phyloP scores from a whole-genome alignment of 1,139 yeast species.

The Meyerozyma athensensis region DNA sequence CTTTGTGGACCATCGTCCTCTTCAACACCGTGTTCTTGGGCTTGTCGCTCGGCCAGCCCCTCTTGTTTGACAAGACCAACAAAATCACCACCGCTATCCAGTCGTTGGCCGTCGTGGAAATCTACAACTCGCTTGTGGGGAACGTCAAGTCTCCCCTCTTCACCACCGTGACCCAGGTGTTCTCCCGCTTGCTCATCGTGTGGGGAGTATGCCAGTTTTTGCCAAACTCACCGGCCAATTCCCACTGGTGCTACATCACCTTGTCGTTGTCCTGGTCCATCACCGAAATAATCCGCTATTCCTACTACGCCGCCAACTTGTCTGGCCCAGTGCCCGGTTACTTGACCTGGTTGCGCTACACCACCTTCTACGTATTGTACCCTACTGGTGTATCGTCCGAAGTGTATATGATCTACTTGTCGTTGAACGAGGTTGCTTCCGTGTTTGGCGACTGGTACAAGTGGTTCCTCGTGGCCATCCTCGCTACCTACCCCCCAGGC shows the following conservation, averaged over 20 bases:
- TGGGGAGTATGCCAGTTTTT: slow-evolving; percentile 74
- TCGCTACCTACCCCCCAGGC: slow-evolving; percentile 78
- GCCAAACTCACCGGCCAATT: slow-evolving; percentile 64
- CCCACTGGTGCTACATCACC: slow-evolving; percentile 57
- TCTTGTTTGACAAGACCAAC: slow-evolving; percentile 54
- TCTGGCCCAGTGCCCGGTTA: slow-evolving; percentile 53
- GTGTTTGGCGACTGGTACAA: slow-evolving; percentile 51
- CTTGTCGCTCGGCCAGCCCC: slow-evolving; percentile 49
- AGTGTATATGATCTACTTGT: slow-evolving; percentile 60
- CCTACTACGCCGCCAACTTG: slow-evolving; percentile 73
- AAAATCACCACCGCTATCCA: slow-evolving; percentile 66
- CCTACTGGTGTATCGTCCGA: slow-evolving; percentile 93
- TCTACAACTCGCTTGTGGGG: slow-evolving; percentile 71
- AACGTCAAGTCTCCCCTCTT: slow-evolving; percentile 79
- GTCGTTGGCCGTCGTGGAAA: slow-evolving; percentile 77
- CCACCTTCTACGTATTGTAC: slow-evolving; percentile 74
- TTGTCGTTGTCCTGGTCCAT: slow-evolving; percentile 83
- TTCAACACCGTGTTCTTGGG: slow-evolving; percentile 39
- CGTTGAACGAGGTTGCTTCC: slow-evolving; percentile 57
- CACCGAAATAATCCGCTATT: slow-evolving; percentile 85
- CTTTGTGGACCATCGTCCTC: slow-evolving; percentile 41
- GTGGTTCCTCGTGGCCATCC: slow-evolving; percentile 48
- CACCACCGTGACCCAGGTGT: slow-evolving; percentile 83
- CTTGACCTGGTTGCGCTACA: slow-evolving; percentile 75
- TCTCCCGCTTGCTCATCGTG: slow-evolving; percentile 77